phyloP scores from a whole-genome alignment of 2,329 filamentous ascomycete genomes.

The Rhynchosporium agropyri region DNA sequence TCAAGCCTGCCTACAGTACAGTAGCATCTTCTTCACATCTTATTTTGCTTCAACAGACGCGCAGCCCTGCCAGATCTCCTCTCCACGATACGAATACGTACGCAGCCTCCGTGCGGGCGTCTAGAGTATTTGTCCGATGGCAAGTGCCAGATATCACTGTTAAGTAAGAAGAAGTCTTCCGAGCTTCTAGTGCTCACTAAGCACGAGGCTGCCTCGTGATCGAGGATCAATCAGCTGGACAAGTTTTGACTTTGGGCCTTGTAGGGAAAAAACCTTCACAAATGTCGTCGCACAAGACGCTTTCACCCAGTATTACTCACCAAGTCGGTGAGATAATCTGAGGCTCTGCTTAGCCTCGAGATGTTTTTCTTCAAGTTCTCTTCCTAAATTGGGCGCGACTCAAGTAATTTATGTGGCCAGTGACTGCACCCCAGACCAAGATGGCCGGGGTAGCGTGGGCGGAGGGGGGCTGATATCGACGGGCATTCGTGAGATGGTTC shows the following conservation, averaged over 20 bases:
- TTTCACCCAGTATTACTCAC: constrained; percentile 5
- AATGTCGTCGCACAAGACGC: not conserved
- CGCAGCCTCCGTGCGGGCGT: not conserved
- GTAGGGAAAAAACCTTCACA: not conserved
- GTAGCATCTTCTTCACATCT: not conserved
- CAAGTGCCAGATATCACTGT: not conserved
- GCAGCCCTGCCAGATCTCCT: constrained; percentile 18
- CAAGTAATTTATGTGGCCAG: constrained; percentile 3
- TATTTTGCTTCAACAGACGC: not conserved
- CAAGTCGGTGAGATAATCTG: constrained; percentile 22
- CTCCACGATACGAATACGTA: constrained; percentile 16
- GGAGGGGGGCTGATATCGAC: constrained; percentile 16
- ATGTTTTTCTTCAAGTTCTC: not conserved
- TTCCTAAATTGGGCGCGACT: not conserved
- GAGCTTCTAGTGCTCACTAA: constrained; percentile 7
- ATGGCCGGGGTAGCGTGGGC: constrained; percentile 24
- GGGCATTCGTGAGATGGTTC: constrained; percentile 17
- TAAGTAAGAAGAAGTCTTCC: not conserved
- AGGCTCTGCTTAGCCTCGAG: constrained; percentile 22
- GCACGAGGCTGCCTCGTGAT: constrained; percentile 13
- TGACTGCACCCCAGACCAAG: constrained; percentile 18
- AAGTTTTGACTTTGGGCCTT: constrained; percentile 10
- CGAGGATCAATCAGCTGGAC: constrained; percentile 20
- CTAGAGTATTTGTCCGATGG: not conserved
- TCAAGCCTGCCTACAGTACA: constrained; percentile 13